phyloP scores from a whole-genome alignment of 345 rosid genomes.

The Populus davidiana region DNA sequence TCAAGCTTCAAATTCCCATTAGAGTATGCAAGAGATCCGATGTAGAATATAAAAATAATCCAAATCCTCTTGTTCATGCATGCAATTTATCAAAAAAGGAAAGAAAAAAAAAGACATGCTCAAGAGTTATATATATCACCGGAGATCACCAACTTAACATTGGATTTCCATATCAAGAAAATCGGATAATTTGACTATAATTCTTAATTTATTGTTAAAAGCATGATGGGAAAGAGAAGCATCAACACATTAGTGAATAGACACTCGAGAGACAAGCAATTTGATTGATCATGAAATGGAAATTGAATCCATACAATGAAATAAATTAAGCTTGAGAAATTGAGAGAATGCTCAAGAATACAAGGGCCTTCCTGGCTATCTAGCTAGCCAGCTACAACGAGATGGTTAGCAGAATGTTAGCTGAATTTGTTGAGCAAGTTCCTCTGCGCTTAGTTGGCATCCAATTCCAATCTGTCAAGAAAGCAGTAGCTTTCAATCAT shows the following conservation, averaged over 20 bases:
- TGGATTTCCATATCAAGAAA: neutral
- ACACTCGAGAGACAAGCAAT: neutral
- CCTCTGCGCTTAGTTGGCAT: slow-evolving; percentile 94
- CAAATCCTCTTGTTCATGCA: no score
- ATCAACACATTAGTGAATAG: neutral
- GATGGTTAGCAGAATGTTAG: slow-evolving; percentile 59
- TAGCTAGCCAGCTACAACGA: neutral
- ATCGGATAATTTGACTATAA: neutral
- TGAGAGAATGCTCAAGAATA: neutral
- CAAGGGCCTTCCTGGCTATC: neutral
- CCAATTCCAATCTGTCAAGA: slow-evolving; percentile 81
- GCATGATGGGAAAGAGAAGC: neutral
- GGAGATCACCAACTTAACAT: neutral
- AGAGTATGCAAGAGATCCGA: no score
- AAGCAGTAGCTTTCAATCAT: slow-evolving; percentile 6
- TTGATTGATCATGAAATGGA: neutral
- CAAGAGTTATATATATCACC: no score
- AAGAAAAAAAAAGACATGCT: no score
- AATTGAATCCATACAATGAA: neutral
- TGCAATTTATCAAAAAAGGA: no score
- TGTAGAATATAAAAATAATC: no score
- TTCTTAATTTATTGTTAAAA: neutral
- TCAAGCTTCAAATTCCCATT: no score
- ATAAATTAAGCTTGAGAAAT: neutral
- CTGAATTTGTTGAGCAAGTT: slow-evolving; percentile 83